phyloP scores from a whole-genome alignment of 1,284 basidiomycete genomes.

The Pseudozyma hubeiensis region DNA sequence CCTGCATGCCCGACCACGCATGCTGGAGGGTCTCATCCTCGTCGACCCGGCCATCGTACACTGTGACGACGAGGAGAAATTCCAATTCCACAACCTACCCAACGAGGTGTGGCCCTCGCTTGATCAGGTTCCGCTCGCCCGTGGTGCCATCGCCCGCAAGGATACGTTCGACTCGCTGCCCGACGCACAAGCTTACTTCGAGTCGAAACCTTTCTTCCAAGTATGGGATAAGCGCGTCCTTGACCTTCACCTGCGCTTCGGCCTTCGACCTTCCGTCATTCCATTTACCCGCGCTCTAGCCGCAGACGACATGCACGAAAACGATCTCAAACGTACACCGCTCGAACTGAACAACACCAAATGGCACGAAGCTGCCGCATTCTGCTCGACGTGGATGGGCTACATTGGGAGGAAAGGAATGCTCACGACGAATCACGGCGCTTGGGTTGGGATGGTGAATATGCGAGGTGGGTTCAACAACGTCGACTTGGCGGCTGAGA shows the following conservation, averaged over 20 bases:
- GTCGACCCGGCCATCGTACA: constrained; percentile 81
- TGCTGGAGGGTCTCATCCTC: constrained; percentile 80
- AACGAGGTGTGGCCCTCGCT: constrained; percentile 13
- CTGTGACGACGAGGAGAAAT: constrained; percentile 39
- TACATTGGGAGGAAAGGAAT: constrained; percentile 25
- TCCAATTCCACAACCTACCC: constrained; percentile 21
- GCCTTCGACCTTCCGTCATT: constrained; percentile 69
- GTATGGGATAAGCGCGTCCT: constrained; percentile 80
- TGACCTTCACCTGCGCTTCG: constrained; percentile 77
- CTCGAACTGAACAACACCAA: constrained; percentile 58
- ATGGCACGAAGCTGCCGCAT: constrained; percentile 61
- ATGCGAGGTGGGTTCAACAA: constrained; percentile 46
- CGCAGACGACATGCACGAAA: constrained; percentile 31
- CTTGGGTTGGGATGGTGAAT: constrained; percentile 32
- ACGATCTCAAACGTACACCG: constrained; percentile 28
- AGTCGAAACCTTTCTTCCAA: constrained; percentile 77
- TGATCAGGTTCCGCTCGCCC: constrained; percentile 54
- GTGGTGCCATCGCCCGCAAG: constrained; percentile 76
- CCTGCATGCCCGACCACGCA: constrained; percentile 75
- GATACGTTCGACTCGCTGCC: constrained; percentile 74
- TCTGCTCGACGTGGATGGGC: constrained; percentile 42
- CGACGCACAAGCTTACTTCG: constrained; percentile 69
- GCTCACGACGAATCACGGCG: constrained; percentile 20
- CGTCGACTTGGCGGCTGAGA: constrained; percentile 18
- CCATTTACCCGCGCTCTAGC: constrained; percentile 20